Evolutionary conservation across 345 rosid species (phyloP).

Genomic region (Isatis tinctoria): DNA sequence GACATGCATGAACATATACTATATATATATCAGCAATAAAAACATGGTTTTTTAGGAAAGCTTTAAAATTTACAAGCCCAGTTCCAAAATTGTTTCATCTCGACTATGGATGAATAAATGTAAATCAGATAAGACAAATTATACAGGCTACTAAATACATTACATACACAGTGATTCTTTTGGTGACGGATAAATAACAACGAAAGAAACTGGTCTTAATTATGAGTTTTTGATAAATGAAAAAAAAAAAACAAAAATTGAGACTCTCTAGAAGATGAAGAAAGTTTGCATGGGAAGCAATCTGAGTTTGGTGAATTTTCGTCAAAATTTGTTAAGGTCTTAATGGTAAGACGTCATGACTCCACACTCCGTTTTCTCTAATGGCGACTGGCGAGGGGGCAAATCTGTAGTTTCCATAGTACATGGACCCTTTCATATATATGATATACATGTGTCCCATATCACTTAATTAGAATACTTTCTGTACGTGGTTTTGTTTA

Average conservation of each 20-base stretch:
- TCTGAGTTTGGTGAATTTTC: conserved; percentile 35
- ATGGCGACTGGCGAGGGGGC: conserved; percentile 3
- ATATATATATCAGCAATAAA: background rate
- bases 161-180: background rate
- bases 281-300: conserved; percentile 40
- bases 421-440: background rate
- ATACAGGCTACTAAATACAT: background rate
- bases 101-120: background rate
- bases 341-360: conserved; percentile 35
- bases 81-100: background rate
- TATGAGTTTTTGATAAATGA: background rate
- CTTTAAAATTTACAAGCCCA: background rate
- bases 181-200: background rate
- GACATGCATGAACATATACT: background rate
- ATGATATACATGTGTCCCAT: background rate
- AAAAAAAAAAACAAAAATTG: background rate
- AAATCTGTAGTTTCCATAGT: background rate
- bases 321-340: conserved; percentile 33
- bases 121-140: background rate
- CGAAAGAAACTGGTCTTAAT: background rate
- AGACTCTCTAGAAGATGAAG: conserved; percentile 25
- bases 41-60: background rate
- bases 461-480: background rate
- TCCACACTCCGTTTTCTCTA: conserved; percentile 17
- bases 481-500: background rate